Base-by-base conservation (phyloP, 257 asterid genomes). In the Phtheirospermum japonicum region DNA sequence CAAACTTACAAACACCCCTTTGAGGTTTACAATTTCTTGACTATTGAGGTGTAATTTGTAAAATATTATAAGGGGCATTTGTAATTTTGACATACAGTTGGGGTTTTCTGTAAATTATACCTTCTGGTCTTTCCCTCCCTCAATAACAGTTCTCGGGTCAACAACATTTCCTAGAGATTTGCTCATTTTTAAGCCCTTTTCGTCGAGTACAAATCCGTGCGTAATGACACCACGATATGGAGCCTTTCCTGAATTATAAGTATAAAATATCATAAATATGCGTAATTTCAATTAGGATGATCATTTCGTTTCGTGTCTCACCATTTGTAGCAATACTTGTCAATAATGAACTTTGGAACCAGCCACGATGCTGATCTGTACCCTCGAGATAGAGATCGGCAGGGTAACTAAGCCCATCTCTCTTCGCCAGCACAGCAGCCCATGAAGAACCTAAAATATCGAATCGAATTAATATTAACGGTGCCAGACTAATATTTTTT, bases 281-380 rank as follows among this genome's bases (percentile, higher is more conserved):
- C 63, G 31, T 57, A 30, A 9, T 20, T 65, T 61, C 59, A 56
- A 42, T 54, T 33, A 54, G 42, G 28, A 23, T 61, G 26, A 30
- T 28, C 33, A 54, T 33, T 40, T 49, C 45, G 23, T 23, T 23
- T 33, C 36, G 48, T 62, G 62, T 48, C 75, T 70, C 72, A 89
- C 99, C 99, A 75, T 86, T 86, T 7, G 97, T 80, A 36, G 99
- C 99, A 77, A 89, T 48, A 77, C 99, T 92, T 14, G 97, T 89
- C 74, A 92, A 70, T 69, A 92, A 72, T 57, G 97, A 92, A 81
- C 99, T 92, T 36, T 92, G 99, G 79, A 92, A 92, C 99, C 99
- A 92, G 70, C 99, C 99, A 65, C 99, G 99, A 81, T 92, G 99
- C 83, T 92, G 99, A 83, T 92, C 99, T 59, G 99, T 85, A 48